These are phyloP conservation scores for Fusarium mangiferae DNA, from an alignment of 2,329 filamentous ascomycete genomes.

Conservation along the genomic window DNA sequence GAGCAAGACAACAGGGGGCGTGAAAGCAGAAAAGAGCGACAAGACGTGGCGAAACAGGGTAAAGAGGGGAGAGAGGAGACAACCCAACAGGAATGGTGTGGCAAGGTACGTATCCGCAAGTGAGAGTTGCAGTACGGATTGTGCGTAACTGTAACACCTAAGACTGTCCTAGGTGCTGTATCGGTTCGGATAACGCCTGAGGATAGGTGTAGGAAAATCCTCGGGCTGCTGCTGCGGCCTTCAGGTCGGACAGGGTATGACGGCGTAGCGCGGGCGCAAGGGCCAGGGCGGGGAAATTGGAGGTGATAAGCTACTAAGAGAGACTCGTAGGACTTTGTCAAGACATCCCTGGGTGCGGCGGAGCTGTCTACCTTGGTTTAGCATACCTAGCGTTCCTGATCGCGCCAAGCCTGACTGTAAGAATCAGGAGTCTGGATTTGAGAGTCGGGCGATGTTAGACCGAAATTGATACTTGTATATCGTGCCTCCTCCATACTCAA, in stretches of 20 bases:
- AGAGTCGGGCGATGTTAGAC: background rate
- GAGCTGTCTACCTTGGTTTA: background rate
- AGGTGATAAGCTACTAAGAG: slow-evolving; percentile 36
- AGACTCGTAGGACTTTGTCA: slow-evolving; percentile 4
- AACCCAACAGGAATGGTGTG: slow-evolving; percentile 34
- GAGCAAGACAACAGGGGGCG: slow-evolving; percentile 21
- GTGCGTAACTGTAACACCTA: background rate
- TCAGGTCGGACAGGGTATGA: slow-evolving; percentile 29
- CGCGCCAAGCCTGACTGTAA: slow-evolving; percentile 1
- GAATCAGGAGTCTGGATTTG: background rate
- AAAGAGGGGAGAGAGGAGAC: slow-evolving; percentile 38
- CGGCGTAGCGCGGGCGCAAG: slow-evolving; percentile 44
- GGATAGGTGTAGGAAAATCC: slow-evolving; percentile 14
- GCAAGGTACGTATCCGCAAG: slow-evolving; percentile 19
- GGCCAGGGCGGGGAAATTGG: slow-evolving; percentile 47
- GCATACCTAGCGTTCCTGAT: slow-evolving; percentile 7
- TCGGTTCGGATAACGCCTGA: slow-evolving; percentile 9
- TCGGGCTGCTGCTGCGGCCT: slow-evolving; percentile 14
- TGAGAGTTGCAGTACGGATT: background rate
- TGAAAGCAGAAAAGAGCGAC: slow-evolving; percentile 9
- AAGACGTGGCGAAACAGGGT: slow-evolving; percentile 25
- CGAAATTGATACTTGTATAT: background rate
- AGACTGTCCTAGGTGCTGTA: background rate
- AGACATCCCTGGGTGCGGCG: background rate
- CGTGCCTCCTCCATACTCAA: background rate